Base-by-base conservation (phyloP, 176 grass and related monocot genomes). In the Oryza rufipogon region DNA sequence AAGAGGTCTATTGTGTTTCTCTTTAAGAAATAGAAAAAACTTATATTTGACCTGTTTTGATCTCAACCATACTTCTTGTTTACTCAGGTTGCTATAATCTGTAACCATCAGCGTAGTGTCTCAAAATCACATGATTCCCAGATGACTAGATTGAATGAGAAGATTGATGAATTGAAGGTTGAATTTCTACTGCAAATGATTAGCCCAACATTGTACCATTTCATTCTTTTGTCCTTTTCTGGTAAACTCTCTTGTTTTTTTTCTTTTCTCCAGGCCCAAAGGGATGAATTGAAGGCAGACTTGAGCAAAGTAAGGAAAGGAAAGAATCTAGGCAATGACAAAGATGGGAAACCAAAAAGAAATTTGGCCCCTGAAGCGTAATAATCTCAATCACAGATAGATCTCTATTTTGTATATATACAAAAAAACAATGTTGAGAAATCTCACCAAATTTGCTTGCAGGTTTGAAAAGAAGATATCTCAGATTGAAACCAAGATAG, bases 101-200 rank as follows among this genome's bases (percentile, higher is more conserved):
- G 97, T 81, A 99, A 99, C 81, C 97, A 99, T 92, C 97, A 99
- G 71, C 93, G 97, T 66, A 87, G 81, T 32, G 97, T 99, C 84
- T 96, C 97, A 28, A 99, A 99, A 88, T 88, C 97, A 42, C 97
- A 99, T 72, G 97, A 99, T 20, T 76, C 86, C 64, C 97, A 99
- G 87, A 99, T 99, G 88, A 89, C 76, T 66, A 91, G 45, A 88
- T 23, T 99, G 88, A 99, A 94, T 58, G 97, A 96, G 68, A 99
- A 96, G 79, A 94, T 99, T 83, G 90, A 94, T 65, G 93, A 94
- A 41, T 84, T 99, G 67, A 91, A 92, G 91, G 97, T 99, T 79
- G 26, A 80, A 33, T 80, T 54, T 79, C 17, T 68, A 73, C 36
- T 77, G 80, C 51, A 74, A 71, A 81, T 70, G 30, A 75, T 75